Evolutionary conservation across 169 alveolate species (phyloP).

Genomic region (Plasmodium coatneyi): DNA sequence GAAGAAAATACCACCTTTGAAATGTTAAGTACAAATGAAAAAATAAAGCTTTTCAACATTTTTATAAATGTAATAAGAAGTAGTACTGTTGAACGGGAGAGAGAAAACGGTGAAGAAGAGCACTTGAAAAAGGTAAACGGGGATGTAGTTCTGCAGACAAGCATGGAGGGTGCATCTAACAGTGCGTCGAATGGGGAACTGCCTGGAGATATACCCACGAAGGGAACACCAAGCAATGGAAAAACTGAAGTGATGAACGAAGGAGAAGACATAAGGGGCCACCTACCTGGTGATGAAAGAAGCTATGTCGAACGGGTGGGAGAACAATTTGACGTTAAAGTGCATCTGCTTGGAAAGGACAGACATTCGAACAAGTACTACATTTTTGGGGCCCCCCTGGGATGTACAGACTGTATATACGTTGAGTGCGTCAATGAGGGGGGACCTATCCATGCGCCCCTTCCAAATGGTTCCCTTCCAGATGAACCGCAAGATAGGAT

Average conservation of each 20-base stretch:
- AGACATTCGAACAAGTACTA: conserved; percentile 15
- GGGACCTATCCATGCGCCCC: neutral
- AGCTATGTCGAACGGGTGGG: neutral
- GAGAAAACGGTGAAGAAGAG: neutral
- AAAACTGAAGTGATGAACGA: neutral
- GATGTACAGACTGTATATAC: conserved; percentile 19
- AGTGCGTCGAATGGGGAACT: neutral
- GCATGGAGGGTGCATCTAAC: neutral
- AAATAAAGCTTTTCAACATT: neutral
- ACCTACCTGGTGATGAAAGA: neutral
- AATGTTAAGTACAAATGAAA: conserved; percentile 12
- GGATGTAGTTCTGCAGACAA: neutral
- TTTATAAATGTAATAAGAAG: conserved; percentile 9
- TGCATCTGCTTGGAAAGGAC: neutral
- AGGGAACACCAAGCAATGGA: neutral
- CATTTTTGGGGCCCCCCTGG: neutral
- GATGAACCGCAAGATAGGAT: neutral
- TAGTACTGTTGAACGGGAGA: neutral
- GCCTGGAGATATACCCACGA: neutral
- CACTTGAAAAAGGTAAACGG: neutral
- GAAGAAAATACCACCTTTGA: conserved; percentile 13
- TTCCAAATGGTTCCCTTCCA: neutral
- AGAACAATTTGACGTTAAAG: neutral
- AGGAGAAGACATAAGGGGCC: neutral
- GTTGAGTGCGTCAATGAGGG: neutral